Evolutionary conservation across 306 rosid species (phyloP).

Genomic region (Comarum palustre): DNA sequence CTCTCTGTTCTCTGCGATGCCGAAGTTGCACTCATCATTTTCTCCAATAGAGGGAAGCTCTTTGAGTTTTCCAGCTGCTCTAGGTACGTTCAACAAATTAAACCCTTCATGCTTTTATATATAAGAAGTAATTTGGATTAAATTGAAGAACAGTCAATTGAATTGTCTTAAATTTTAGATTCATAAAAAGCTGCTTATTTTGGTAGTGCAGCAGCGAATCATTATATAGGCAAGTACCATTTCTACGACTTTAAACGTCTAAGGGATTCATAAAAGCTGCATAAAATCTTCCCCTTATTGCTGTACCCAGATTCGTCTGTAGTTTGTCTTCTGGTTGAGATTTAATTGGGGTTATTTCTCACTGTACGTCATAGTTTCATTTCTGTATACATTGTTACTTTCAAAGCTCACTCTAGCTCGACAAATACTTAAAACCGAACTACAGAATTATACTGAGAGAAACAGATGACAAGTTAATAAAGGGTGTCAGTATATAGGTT

Average conservation of each 20-base stretch:
- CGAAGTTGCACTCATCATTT: conserved; percentile 79
- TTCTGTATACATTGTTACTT: not conserved
- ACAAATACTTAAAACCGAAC: no score
- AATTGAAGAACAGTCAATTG: not conserved
- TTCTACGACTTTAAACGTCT: not conserved
- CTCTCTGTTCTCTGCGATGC: conserved; percentile 95
- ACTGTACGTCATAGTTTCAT: not conserved
- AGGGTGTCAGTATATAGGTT: not conserved
- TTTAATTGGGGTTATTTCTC: not conserved
- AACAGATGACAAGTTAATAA: not conserved
- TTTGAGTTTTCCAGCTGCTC: conserved; percentile 71
- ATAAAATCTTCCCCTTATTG: not conserved
- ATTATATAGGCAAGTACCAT: not conserved
- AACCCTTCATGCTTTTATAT: not conserved
- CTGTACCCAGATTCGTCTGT: not conserved
- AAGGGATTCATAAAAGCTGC: not conserved
- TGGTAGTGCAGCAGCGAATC: not conserved
- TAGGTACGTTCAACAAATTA: conserved; percentile 38
- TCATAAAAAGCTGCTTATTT: not conserved
- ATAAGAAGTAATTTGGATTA: not conserved
- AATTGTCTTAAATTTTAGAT: no score
- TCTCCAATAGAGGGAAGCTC: conserved; percentile 86
- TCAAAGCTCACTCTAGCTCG: not conserved
- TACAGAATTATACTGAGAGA: not conserved
- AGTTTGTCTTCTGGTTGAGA: not conserved